Percentiles rank a stretch among this genome's conserved stretches.
These are phyloP conservation scores for Akanthomyces uredinophilus DNA, from an alignment of 2,329 filamentous ascomycete species.

Conservation along the genomic window DNA sequence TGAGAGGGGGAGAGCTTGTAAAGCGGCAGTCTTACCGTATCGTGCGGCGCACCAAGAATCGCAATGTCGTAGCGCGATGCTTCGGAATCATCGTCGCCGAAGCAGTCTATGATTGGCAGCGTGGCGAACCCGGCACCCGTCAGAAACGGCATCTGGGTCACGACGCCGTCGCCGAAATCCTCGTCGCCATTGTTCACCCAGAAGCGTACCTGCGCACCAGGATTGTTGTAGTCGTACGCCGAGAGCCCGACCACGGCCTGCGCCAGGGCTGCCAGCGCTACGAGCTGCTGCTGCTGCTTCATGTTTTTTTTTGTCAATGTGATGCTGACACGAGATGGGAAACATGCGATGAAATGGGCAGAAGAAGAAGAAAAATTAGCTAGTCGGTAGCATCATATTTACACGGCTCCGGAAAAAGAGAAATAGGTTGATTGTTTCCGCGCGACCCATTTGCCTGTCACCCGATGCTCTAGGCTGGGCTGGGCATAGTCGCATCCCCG, in stretches of 20 bases:
- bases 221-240: conserved; percentile 12
- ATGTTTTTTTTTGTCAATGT: not conserved
- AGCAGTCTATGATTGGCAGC: conserved; percentile 23
- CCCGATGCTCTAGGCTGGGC: not conserved
- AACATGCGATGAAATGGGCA: no score
- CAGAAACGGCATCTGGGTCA: conserved; percentile 17
- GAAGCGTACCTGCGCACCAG: conserved; percentile 16
- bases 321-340: not conserved
- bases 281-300: not conserved
- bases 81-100: conserved; percentile 16
- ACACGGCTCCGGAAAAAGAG: not conserved
- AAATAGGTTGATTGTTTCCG: not conserved
- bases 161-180: conserved; percentile 14
- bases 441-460: not conserved
- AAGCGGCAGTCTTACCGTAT: conserved; percentile 21
- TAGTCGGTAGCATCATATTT: no score
- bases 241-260: not conserved
- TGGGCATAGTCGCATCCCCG: conserved; percentile 2
- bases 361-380: not conserved
- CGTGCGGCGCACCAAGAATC: conserved; percentile 26
- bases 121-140: conserved; percentile 22
- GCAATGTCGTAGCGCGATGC: conserved; percentile 24
- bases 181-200: conserved; percentile 15
- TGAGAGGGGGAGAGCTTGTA: no score
- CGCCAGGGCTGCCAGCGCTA: not conserved